Conservation (phyloP, 2,329 filamentous ascomycete species). For the Xylariaceae sp. region DNA sequence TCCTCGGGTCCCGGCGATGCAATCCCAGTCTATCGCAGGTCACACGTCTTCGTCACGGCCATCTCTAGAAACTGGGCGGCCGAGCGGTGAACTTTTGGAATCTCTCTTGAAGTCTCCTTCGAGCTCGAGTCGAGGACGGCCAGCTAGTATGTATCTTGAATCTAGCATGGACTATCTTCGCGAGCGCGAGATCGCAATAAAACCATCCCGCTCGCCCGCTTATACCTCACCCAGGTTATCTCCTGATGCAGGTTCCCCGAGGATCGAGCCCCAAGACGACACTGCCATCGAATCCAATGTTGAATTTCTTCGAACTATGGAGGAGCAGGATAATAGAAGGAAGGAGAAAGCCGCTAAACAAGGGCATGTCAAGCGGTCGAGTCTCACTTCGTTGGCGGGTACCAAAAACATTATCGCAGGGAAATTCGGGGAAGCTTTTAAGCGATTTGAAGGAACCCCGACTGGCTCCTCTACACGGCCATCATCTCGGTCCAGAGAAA, state of each 20-base stretch:
- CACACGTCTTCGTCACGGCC: constrained; percentile 53
- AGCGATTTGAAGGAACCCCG: constrained; percentile 68
- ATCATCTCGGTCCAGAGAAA: constrained; percentile 46
- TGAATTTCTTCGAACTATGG: constrained; percentile 73
- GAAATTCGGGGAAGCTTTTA: constrained; percentile 90
- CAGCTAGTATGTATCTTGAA: constrained; percentile 76
- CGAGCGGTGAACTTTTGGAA: constrained; percentile 57
- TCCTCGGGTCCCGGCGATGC: constrained; percentile 33
- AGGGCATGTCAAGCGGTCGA: constrained; percentile 62
- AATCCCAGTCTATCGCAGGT: constrained; percentile 34
- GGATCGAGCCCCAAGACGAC: constrained; percentile 47
- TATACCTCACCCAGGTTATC: constrained; percentile 33
- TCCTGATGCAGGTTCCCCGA: constrained; percentile 40
- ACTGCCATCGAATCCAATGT: constrained; percentile 71
- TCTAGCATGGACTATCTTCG: constrained; percentile 78
- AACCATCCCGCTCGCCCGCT: constrained; percentile 35
- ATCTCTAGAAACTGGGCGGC: constrained; percentile 66
- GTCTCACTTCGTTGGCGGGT: constrained; percentile 64
- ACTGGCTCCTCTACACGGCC: constrained; percentile 35
- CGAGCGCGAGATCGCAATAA: constrained; percentile 60
- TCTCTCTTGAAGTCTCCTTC: constrained; percentile 57
- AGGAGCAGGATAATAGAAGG: constrained; percentile 56
- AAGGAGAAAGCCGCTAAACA: constrained; percentile 48
- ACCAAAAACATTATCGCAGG: constrained; percentile 81
- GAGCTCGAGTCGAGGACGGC: constrained; percentile 54